phyloP scores from a whole-genome alignment of 129 eudicot species.

The Arctium lappa region DNA sequence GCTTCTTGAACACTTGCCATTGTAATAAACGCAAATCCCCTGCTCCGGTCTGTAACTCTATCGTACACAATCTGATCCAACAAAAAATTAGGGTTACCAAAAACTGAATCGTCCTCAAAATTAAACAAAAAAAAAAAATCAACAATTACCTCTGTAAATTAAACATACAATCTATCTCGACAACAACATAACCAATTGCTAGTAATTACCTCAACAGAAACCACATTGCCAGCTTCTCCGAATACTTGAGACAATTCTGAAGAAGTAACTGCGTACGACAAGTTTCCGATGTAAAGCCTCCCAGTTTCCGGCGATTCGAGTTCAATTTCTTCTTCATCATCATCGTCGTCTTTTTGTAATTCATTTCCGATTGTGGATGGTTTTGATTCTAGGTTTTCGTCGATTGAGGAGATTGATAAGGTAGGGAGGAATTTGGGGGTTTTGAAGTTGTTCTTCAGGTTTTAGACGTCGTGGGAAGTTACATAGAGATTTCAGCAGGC shows the following conservation, averaged over 20 bases:
- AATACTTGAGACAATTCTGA: constrained; percentile 70
- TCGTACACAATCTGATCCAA: constrained; percentile 73
- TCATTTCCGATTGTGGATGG: constrained; percentile 20
- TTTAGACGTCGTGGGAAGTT: too few relatives aligned
- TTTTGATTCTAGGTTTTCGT: constrained; percentile 25
- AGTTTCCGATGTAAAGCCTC: too few relatives aligned
- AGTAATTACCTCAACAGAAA: constrained; percentile 56
- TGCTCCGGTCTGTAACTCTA: constrained; percentile 84
- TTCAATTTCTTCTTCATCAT: too few relatives aligned
- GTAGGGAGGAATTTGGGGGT: constrained; percentile 32
- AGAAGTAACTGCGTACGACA: too few relatives aligned
- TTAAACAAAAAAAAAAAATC: too few relatives aligned
- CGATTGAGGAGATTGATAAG: constrained; percentile 26
- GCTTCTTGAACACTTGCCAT: constrained; percentile 83
- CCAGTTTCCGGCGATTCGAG: too few relatives aligned
- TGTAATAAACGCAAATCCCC: constrained; percentile 94
- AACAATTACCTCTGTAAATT: too few relatives aligned
- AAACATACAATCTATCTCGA: not conserved
- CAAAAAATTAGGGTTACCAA: constrained; percentile 18
- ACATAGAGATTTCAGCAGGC: too few relatives aligned
- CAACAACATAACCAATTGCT: not conserved
- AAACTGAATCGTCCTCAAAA: too few relatives aligned
- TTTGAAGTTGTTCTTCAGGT: too few relatives aligned
- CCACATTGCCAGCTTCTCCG: constrained; percentile 69
- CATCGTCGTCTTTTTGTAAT: constrained; percentile 13